These are phyloP conservation scores for Salvia miltiorrhiza DNA, from an alignment of 257 asterid genomes.

Conservation along the genomic window DNA sequence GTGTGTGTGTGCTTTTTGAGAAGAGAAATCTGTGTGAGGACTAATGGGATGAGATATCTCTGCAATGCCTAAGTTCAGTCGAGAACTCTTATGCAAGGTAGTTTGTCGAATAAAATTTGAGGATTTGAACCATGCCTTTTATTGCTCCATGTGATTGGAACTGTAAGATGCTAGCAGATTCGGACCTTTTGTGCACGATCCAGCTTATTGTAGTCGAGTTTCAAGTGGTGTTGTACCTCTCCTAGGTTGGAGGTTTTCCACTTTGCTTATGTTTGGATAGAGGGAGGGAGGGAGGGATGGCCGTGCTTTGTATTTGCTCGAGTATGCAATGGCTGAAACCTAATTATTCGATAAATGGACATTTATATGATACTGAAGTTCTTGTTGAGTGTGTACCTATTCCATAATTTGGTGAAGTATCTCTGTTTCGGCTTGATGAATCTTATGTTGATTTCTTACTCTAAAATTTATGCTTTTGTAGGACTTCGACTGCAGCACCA, in stretches of 20 bases:
- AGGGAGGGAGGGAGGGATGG: no score
- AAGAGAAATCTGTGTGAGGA: neutral
- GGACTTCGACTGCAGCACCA: slow-evolving; percentile 56
- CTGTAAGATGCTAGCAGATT: neutral
- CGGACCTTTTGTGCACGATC: slow-evolving; percentile 1
- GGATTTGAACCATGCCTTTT: neutral
- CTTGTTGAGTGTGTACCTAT: neutral
- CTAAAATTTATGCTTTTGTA: slow-evolving; percentile 21
- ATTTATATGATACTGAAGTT: neutral
- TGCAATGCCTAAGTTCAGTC: slow-evolving; percentile 1
- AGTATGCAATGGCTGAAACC: neutral
- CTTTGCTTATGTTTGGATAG: neutral
- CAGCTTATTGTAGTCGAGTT: neutral
- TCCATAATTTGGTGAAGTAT: neutral
- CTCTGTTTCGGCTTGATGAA: neutral
- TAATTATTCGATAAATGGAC: neutral
- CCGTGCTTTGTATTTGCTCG: neutral
- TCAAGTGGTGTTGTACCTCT: neutral
- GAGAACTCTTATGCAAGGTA: neutral
- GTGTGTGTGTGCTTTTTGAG: neutral
- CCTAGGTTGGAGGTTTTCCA: neutral
- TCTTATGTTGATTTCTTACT: neutral
- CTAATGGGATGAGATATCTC: neutral
- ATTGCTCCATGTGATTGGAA: slow-evolving; percentile 3
- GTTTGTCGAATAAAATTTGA: neutral